phyloP scores from a whole-genome alignment of 2,329 filamentous ascomycete genomes.

The Diatrype stigma region DNA sequence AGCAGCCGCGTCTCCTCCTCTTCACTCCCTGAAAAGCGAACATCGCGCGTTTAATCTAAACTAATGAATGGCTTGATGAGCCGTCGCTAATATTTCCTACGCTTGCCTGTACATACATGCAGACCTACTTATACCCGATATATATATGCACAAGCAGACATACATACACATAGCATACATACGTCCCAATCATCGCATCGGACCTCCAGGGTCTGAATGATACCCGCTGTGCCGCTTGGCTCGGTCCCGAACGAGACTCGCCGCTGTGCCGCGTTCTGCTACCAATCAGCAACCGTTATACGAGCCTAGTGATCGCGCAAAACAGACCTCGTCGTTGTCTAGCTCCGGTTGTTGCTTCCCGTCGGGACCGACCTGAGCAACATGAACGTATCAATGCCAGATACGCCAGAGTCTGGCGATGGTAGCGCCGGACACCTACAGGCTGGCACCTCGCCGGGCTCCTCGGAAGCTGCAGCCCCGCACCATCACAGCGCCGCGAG shows the following conservation, averaged over 20 bases:
- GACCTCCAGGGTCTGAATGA: background rate
- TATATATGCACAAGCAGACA: background rate
- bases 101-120: background rate
- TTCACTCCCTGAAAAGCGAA: too few relatives aligned
- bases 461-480: slow-evolving; percentile 25
- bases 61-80: too few relatives aligned
- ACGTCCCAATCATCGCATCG: background rate
- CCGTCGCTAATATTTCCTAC: too few relatives aligned
- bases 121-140: too few relatives aligned
- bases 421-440: slow-evolving; percentile 23
- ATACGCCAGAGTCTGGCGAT: slow-evolving; percentile 27
- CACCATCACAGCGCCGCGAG: slow-evolving; percentile 16
- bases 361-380: slow-evolving; percentile 18
- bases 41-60: too few relatives aligned
- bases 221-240: background rate
- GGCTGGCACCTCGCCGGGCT: slow-evolving; percentile 19
- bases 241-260: background rate
- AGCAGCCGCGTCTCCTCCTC: too few relatives aligned
- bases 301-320: background rate
- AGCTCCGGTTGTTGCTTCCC: slow-evolving; percentile 1
- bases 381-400: slow-evolving; percentile 22
- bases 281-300: background rate
- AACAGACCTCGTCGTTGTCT: slow-evolving; percentile 2
- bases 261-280: background rate
- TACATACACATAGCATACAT: background rate